These are phyloP conservation scores for Zanthoxylum bungeanum DNA, from an alignment of 345 rosid species.

Conservation along the genomic window DNA sequence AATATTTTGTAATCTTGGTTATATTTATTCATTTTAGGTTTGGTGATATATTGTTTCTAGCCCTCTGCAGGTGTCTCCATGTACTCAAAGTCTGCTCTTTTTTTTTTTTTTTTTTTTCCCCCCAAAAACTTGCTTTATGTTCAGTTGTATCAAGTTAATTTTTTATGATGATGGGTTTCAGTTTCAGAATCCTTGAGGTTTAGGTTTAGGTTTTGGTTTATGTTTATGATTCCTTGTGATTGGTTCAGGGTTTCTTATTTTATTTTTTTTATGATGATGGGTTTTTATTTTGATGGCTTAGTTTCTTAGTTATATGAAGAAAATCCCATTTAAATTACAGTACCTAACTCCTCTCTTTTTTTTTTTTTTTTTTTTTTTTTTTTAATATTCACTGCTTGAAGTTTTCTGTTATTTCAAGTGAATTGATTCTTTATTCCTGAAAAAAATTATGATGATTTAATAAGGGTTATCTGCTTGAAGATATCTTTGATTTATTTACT, in stretches of 20 bases:
- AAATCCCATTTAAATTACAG: too few species aligned
- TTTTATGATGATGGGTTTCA: background rate
- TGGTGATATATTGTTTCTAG: background rate
- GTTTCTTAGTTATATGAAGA: too few species aligned
- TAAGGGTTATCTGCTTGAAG: background rate
- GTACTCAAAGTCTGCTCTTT: background rate
- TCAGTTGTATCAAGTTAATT: background rate
- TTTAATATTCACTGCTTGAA: background rate
- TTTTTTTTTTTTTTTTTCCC: background rate
- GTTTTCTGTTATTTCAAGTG: background rate
- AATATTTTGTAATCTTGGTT: background rate
- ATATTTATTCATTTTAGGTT: background rate
- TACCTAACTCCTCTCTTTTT: too few species aligned
- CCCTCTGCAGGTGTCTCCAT: too few species aligned
- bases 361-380: background rate
- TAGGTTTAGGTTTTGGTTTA: background rate
- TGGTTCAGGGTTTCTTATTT: background rate
- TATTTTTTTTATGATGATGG: too few species aligned
- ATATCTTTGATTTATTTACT: background rate
- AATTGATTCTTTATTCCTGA: background rate
- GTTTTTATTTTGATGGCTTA: too few species aligned
- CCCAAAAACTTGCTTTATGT: too few species aligned
- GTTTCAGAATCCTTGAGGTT: background rate
- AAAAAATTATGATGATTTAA: background rate
- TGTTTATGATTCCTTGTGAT: background rate